Conservation (phyloP, 1,284 basidiomycete species). For the Sphagnurus paluster region DNA sequence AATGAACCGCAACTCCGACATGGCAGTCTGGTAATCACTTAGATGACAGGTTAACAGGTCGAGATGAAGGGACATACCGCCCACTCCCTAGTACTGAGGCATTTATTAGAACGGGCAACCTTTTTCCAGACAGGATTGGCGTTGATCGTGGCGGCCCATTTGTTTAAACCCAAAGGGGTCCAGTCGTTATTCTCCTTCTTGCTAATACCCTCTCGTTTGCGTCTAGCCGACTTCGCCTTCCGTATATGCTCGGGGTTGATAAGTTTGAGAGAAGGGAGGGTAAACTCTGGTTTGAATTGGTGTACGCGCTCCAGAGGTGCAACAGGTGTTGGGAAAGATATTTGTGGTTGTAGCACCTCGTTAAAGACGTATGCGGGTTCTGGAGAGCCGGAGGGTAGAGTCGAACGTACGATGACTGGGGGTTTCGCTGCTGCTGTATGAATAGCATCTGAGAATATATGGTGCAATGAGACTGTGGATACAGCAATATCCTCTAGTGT, state of each 20-base stretch:
- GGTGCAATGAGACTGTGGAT: too few relatives aligned
- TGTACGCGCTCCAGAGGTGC: conserved; percentile 32
- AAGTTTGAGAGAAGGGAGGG: conserved; percentile 58
- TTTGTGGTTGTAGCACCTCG: conserved; percentile 2
- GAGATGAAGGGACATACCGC: conserved; percentile 47
- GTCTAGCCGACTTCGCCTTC: conserved; percentile 57
- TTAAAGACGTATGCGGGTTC: conserved; percentile 18
- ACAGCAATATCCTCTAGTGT: too few relatives aligned
- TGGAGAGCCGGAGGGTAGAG: conserved; percentile 16
- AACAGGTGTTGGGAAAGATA: conserved; percentile 1
- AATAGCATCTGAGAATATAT: neutral
- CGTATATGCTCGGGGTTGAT: conserved; percentile 66
- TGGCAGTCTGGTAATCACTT: conserved; percentile 56
- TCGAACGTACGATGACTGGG: conserved; percentile 28
- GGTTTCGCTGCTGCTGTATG: conserved; percentile 15
- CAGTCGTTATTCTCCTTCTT: conserved; percentile 63
- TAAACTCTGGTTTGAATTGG: conserved; percentile 50
- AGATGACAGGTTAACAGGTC: neutral
- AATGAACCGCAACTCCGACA: conserved; percentile 73
- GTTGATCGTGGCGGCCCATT: conserved; percentile 68
- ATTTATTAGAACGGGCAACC: conserved; percentile 69
- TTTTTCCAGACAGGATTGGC: conserved; percentile 75
- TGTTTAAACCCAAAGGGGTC: conserved; percentile 64
- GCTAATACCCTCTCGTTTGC: conserved; percentile 53
- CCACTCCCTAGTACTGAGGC: conserved; percentile 78